Percentiles rank a stretch among this genome's conserved stretches.
Evolutionary conservation across 2,329 filamentous ascomycete species (phyloP).

Genomic region (Colletotrichum tabaci): DNA sequence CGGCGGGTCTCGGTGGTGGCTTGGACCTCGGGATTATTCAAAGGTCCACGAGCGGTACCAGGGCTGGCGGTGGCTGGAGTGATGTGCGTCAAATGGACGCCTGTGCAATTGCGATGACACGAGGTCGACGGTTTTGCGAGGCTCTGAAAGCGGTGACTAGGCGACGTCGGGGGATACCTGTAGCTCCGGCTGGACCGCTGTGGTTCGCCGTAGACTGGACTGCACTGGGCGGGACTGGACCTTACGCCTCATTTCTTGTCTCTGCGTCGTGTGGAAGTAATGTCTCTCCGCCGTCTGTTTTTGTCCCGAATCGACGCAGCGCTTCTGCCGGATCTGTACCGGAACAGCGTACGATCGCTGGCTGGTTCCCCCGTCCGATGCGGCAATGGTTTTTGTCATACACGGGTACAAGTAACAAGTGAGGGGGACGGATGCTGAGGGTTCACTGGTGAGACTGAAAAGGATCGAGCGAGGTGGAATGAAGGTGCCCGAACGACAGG

Average conservation of each 20-base stretch:
- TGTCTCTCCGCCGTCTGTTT: slow-evolving; percentile 26
- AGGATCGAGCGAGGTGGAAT: slow-evolving; percentile 11
- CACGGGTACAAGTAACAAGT: neutral
- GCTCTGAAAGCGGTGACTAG: slow-evolving; percentile 38
- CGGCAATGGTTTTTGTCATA: slow-evolving; percentile 13
- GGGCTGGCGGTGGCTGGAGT: slow-evolving; percentile 6
- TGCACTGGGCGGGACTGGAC: slow-evolving; percentile 26
- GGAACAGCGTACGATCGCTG: slow-evolving; percentile 32
- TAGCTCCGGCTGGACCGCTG: neutral
- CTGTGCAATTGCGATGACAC: slow-evolving; percentile 36
- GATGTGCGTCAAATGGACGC: slow-evolving; percentile 31
- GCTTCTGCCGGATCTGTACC: slow-evolving; percentile 33
- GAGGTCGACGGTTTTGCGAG: slow-evolving; percentile 21
- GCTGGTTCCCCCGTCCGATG: slow-evolving; percentile 1
- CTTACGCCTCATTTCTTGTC: slow-evolving; percentile 6
- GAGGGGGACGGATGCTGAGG: slow-evolving; percentile 19
- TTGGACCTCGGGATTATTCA: slow-evolving; percentile 1
- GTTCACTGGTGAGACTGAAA: slow-evolving; percentile 27
- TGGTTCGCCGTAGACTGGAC: slow-evolving; percentile 4
- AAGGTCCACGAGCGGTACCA: neutral
- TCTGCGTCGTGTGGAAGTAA: slow-evolving; percentile 2
- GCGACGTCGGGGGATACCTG: neutral
- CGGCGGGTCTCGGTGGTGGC: neutral
- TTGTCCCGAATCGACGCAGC: slow-evolving; percentile 33
- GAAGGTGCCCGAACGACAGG: slow-evolving; percentile 1